Conservation (phyloP, 495 filamentous ascomycete genomes). For the Wilcoxina mikolae region DNA sequence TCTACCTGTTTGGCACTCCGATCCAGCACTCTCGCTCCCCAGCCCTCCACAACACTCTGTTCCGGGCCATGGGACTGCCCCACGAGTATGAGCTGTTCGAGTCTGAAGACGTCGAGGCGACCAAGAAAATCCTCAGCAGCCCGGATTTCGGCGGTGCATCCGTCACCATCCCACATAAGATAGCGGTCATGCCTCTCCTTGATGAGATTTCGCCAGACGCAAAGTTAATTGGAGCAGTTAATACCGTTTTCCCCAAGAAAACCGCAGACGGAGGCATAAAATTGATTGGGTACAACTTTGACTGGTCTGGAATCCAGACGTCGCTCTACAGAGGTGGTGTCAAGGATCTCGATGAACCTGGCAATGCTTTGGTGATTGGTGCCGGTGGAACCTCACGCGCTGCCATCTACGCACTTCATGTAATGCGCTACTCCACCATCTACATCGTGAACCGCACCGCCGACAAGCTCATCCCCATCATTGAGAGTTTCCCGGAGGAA, state of each 20-base stretch:
- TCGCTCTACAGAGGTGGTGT: conserved; percentile 63
- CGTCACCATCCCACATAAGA: conserved; percentile 89
- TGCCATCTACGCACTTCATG: conserved; percentile 74
- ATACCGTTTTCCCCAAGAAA: conserved; percentile 61
- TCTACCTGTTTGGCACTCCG: conserved; percentile 78
- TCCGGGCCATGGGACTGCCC: conserved; percentile 63
- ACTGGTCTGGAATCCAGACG: conserved; percentile 84
- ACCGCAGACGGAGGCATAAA: conserved; percentile 32
- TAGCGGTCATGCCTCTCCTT: conserved; percentile 68
- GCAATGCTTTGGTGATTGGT: conserved; percentile 59
- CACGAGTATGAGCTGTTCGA: conserved; percentile 74
- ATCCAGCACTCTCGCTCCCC: conserved; percentile 69
- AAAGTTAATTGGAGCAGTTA: conserved; percentile 76
- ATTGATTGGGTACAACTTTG: conserved; percentile 80
- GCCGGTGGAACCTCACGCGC: conserved; percentile 85
- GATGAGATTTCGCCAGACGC: conserved; percentile 70
- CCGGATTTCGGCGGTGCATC: conserved; percentile 80
- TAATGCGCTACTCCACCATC: conserved; percentile 69
- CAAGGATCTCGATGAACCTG: conserved; percentile 30
- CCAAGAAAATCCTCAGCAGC: conserved; percentile 51
- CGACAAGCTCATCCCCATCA: conserved; percentile 49
- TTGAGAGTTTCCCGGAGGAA: conserved; percentile 53
- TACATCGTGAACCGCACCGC: conserved; percentile 72
- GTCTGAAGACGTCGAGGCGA: conserved; percentile 51
- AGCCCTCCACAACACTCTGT: conserved; percentile 76